phyloP scores from a whole-genome alignment of 768 basidiomycete genomes.

The Coprinellus micaceus region DNA sequence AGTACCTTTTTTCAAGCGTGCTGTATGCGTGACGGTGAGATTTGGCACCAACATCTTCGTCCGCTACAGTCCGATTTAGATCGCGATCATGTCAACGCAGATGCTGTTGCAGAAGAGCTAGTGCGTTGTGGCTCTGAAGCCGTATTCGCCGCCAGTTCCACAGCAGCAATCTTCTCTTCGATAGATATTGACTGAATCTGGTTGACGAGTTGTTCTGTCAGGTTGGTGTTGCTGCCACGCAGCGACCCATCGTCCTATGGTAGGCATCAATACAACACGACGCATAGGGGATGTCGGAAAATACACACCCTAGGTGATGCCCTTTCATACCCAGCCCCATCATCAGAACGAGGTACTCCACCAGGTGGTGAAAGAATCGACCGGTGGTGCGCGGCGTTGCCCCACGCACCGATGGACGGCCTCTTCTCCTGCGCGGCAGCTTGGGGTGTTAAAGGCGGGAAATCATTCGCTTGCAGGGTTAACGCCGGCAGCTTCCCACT shows the following conservation, averaged over 20 bases:
- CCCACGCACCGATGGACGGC: slow-evolving; percentile 66
- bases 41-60: neutral
- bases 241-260: neutral
- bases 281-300: neutral
- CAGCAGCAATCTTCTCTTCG: slow-evolving; percentile 11
- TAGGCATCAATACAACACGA: neutral
- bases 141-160: slow-evolving; percentile 2
- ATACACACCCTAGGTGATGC: slow-evolving; percentile 41
- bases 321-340: slow-evolving; percentile 47
- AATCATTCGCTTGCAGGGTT: slow-evolving; percentile 55
- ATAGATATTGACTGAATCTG: slow-evolving; percentile 11
- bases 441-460: slow-evolving; percentile 60
- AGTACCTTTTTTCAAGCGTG: neutral
- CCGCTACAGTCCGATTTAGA: neutral
- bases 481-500: slow-evolving; percentile 29
- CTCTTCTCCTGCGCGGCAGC: slow-evolving; percentile 47
- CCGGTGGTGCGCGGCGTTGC: slow-evolving; percentile 44
- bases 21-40: neutral
- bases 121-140: neutral
- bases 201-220: slow-evolving; percentile 1
- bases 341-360: slow-evolving; percentile 31
- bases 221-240: neutral
- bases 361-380: slow-evolving; percentile 45
- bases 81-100: neutral
- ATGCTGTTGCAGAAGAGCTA: neutral